phyloP scores from a whole-genome alignment of 805 yeast genomes.

The Saturnispora sanitii region DNA sequence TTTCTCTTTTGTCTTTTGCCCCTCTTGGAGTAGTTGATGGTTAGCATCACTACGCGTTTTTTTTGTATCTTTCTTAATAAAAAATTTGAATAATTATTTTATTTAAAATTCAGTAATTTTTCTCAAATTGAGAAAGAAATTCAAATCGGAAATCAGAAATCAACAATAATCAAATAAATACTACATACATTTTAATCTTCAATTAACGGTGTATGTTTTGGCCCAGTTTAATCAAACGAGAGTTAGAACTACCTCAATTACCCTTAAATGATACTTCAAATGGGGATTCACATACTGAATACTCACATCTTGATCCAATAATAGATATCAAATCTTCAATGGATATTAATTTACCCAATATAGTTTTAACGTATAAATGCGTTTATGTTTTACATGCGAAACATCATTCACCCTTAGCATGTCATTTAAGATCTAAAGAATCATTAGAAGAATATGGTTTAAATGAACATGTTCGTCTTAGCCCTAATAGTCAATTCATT shows the following conservation, averaged over 20 bases:
- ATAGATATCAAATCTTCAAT: not conserved
- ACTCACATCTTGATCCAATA: slow-evolving; percentile 23
- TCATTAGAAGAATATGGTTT: slow-evolving; percentile 39
- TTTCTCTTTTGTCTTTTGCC: not conserved
- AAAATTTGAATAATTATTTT: not conserved
- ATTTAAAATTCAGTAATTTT: not conserved
- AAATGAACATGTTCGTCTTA: slow-evolving; percentile 31
- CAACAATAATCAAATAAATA: not conserved
- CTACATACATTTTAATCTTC: not conserved
- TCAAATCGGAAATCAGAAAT: not conserved
- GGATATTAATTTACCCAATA: slow-evolving; percentile 19
- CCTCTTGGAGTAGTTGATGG: not conserved
- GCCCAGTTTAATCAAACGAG: slow-evolving; percentile 22
- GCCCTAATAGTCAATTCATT: slow-evolving; percentile 29
- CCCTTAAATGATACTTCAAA: slow-evolving; percentile 14
- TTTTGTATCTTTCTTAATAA: slow-evolving; percentile 6
- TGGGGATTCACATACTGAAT: slow-evolving; percentile 12
- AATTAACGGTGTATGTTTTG: slow-evolving; percentile 26
- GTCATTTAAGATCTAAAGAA: slow-evolving; percentile 34
- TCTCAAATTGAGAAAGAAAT: not conserved
- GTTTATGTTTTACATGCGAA: slow-evolving; percentile 31
- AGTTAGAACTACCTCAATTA: slow-evolving; percentile 22
- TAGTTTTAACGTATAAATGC: slow-evolving; percentile 29
- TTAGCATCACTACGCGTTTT: not conserved
- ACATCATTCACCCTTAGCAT: slow-evolving; percentile 39